Conservation (phyloP, 2,329 filamentous ascomycete genomes). For the Calonectria hongkongensis region DNA sequence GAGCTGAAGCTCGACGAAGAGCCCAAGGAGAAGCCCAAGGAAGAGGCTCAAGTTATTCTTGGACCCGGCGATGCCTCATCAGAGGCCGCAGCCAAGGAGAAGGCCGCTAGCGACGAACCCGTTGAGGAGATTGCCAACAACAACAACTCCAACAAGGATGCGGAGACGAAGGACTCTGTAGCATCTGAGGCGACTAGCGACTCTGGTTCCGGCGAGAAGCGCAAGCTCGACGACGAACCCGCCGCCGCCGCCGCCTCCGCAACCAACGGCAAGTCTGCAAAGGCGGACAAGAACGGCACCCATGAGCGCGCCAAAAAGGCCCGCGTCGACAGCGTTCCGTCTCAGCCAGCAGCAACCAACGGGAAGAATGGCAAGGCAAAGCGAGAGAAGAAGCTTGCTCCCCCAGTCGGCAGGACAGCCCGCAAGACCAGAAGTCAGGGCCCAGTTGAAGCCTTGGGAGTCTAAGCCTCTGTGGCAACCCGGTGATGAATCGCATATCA, state of each 20-base stretch:
- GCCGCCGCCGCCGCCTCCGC: conserved; percentile 8
- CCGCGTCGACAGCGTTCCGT: conserved; percentile 60
- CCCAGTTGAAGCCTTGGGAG: conserved; percentile 55
- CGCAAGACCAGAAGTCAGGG: conserved; percentile 67
- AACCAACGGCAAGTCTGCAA: conserved; percentile 43
- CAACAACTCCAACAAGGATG: conserved; percentile 37
- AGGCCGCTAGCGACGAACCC: conserved; percentile 40
- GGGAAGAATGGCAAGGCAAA: conserved; percentile 55
- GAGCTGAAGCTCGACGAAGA: conserved; percentile 60
- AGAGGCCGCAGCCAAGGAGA: conserved; percentile 48
- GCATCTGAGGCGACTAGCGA: conserved; percentile 48
- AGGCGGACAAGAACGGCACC: conserved; percentile 51
- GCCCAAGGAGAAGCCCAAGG: conserved; percentile 51
- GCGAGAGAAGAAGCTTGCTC: conserved; percentile 59
- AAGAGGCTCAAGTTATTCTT: conserved; percentile 52
- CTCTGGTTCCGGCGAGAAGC: conserved; percentile 57
- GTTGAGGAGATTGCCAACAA: conserved; percentile 47
- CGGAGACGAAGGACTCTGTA: conserved; percentile 45
- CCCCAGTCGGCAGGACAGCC: conserved; percentile 60
- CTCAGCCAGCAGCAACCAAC: conserved; percentile 48
- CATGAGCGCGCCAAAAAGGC: conserved; percentile 63
- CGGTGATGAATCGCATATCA: not conserved
- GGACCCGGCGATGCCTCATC: conserved; percentile 51
- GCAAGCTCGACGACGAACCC: conserved; percentile 62
- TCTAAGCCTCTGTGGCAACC: conserved; percentile 1